phyloP scores from a whole-genome alignment of 2,329 filamentous ascomycete species.

The Orbilia oligospora region DNA sequence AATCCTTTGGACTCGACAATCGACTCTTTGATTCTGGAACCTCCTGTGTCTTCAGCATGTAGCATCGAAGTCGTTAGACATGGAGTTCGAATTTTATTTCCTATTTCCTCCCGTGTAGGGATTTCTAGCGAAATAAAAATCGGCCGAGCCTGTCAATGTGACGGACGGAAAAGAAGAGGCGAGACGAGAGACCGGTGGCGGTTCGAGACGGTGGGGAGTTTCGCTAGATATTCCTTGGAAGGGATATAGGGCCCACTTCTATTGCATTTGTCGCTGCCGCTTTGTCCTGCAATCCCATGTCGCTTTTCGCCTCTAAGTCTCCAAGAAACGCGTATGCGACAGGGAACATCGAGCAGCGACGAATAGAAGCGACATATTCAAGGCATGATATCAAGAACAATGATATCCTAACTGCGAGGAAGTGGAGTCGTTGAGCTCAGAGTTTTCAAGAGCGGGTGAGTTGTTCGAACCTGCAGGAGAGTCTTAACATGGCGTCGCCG shows the following conservation, averaged over 20 bases:
- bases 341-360: conserved; percentile 1
- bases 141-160: neutral
- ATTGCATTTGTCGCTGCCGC: conserved; percentile 44
- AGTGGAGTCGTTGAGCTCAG: conserved; percentile 7
- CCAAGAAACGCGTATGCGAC: conserved; percentile 41
- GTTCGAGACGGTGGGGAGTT: conserved; percentile 22
- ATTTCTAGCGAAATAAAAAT: neutral
- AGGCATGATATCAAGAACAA: conserved; percentile 3
- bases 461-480: conserved; percentile 27
- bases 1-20: neutral
- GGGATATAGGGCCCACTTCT: conserved; percentile 30
- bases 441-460: conserved; percentile 18
- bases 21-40: conserved; percentile 1
- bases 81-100: neutral
- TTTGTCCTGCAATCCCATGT: conserved; percentile 20
- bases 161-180: conserved; percentile 12
- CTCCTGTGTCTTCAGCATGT: neutral
- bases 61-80: neutral
- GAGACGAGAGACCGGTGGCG: conserved; percentile 22
- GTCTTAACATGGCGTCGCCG: conserved; percentile 23
- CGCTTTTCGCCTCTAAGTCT: conserved; percentile 16
- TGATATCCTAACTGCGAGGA: conserved; percentile 24
- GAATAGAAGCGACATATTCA: conserved; percentile 36
- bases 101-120: conserved; percentile 1
- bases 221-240: conserved; percentile 51